Percentiles rank a stretch among this genome's conserved stretches.
Conservation (phyloP, 345 rosid species). For the Sonneratia alba region DNA sequence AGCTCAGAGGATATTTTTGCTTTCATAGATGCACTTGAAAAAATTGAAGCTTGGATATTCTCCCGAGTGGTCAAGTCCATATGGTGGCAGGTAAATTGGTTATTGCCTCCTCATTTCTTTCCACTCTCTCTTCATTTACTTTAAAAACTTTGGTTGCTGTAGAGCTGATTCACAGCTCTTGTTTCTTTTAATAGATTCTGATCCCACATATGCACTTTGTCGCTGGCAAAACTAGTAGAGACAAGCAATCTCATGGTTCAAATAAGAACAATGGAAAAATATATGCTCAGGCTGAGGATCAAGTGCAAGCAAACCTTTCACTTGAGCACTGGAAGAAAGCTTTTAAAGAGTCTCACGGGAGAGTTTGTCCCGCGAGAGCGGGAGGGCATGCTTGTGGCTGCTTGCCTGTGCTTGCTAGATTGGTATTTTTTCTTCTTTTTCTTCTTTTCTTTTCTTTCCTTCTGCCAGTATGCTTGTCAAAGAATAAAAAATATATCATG, state of each 20-base stretch:
- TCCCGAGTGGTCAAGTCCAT: slow-evolving; percentile 76
- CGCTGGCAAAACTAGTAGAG: slow-evolving; percentile 31
- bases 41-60: slow-evolving; percentile 89
- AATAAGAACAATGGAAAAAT: slow-evolving; percentile 36
- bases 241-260: slow-evolving; percentile 26
- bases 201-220: slow-evolving; percentile 87
- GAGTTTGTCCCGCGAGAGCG: slow-evolving; percentile 88
- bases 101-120: slow-evolving; percentile 4
- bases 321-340: slow-evolving; percentile 87
- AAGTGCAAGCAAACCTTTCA: slow-evolving; percentile 64
- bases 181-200: slow-evolving; percentile 49
- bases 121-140: slow-evolving; percentile 3
- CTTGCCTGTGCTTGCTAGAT: slow-evolving; percentile 54
- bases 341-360: slow-evolving; percentile 77
- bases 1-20: slow-evolving; percentile 45
- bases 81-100: slow-evolving; percentile 83
- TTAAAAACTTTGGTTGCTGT: slow-evolving; percentile 7
- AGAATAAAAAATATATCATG: neutral
- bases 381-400: slow-evolving; percentile 91
- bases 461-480: neutral
- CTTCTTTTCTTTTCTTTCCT: neutral
- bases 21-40: slow-evolving; percentile 60
- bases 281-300: slow-evolving; percentile 19
- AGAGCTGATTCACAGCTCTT: slow-evolving; percentile 11
- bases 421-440: slow-evolving; percentile 32